Evolutionary conservation across 805 yeast species (phyloP).

Genomic region (Pichia sporocuriosa): DNA sequence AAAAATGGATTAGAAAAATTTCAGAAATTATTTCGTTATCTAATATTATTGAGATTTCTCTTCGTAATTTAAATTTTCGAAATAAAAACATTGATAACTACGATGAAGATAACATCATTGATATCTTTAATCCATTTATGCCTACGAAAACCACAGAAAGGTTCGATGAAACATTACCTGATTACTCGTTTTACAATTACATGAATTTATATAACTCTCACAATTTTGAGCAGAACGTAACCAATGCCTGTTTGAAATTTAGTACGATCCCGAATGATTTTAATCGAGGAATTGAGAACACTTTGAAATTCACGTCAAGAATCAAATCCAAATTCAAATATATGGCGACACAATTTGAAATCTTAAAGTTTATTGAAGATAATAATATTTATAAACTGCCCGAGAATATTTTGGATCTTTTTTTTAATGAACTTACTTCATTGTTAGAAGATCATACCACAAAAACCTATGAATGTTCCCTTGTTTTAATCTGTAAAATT

Average conservation of each 20-base stretch:
- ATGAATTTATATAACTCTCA: neutral
- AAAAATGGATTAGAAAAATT: constrained; percentile 1
- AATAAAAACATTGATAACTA: neutral
- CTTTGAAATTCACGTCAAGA: constrained; percentile 9
- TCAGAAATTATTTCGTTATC: neutral
- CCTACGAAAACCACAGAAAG: neutral
- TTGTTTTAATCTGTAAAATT: constrained; percentile 30
- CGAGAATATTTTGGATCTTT: constrained; percentile 5
- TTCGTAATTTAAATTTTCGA: constrained; percentile 1
- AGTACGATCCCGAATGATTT: neutral
- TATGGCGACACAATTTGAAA: constrained; percentile 14
- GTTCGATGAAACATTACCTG: constrained; percentile 2
- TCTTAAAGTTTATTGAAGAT: constrained; percentile 10
- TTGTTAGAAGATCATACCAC: constrained; percentile 20
- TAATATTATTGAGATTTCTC: constrained; percentile 2
- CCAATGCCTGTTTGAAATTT: constrained; percentile 9
- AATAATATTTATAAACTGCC: neutral
- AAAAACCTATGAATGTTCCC: constrained; percentile 35
- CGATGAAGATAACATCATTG: neutral
- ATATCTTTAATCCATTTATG: constrained; percentile 15
- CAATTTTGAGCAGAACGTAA: constrained; percentile 15
- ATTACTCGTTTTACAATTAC: constrained; percentile 8
- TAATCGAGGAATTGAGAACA: constrained; percentile 5
- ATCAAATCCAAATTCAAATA: constrained; percentile 11
- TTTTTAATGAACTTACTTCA: constrained; percentile 13